Conservation (phyloP, 225 moss, liverwort and hornwort genomes). For the Neckera pumila region DNA sequence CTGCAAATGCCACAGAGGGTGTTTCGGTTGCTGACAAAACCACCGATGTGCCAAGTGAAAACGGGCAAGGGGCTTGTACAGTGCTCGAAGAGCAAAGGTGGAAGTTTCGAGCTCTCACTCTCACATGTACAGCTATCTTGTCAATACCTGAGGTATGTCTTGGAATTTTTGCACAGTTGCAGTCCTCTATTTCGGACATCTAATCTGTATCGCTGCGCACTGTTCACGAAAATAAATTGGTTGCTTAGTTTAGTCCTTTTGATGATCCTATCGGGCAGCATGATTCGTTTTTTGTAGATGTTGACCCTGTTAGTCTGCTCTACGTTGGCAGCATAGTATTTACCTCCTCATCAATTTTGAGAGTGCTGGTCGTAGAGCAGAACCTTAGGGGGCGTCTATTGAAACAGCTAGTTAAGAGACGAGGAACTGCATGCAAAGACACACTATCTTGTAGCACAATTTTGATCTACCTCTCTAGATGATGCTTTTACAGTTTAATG, state of each 20-base stretch:
- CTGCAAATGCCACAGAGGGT: slow-evolving; percentile 7
- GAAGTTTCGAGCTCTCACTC: slow-evolving; percentile 73
- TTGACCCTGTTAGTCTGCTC: background rate
- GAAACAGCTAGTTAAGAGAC: background rate
- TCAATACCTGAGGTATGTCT: slow-evolving; percentile 45
- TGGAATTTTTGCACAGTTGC: background rate
- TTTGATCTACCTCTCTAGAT: background rate
- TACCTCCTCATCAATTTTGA: background rate
- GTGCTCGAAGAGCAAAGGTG: slow-evolving; percentile 64
- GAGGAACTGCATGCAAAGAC: background rate
- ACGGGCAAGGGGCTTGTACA: background rate
- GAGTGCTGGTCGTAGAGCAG: background rate
- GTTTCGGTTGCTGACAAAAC: slow-evolving; percentile 1
- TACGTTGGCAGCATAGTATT: background rate
- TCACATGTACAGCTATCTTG: slow-evolving; percentile 56
- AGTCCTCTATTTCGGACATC: background rate
- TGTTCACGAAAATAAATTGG: background rate
- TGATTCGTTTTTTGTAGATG: background rate
- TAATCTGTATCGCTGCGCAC: background rate
- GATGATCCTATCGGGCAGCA: background rate
- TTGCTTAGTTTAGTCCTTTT: background rate
- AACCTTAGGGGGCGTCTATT: background rate
- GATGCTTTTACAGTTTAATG: background rate
- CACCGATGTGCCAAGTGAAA: slow-evolving; percentile 15
- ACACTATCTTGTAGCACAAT: background rate